phyloP scores from a whole-genome alignment of 1,139 yeast species.

The Pichia sp. region DNA sequence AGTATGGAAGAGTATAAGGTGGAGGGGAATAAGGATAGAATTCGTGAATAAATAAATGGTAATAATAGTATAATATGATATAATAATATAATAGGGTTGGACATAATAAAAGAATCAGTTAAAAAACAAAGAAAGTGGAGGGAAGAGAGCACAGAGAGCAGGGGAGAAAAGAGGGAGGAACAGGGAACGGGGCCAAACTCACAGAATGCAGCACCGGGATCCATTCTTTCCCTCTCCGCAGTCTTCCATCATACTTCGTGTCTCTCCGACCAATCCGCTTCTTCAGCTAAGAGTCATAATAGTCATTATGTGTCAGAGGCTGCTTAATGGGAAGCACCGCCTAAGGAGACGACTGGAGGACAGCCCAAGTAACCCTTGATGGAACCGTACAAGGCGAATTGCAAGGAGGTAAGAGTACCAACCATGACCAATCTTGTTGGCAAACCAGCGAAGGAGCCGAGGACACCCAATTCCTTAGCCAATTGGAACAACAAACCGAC shows the following conservation, averaged over 20 bases:
- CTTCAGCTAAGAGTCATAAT: background rate
- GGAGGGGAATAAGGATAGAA: background rate
- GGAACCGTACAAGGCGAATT: conserved; percentile 84
- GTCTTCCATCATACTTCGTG: too few species aligned
- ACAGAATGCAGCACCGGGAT: background rate
- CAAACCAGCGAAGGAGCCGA: conserved; percentile 83
- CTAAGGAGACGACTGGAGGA: conserved; percentile 67
- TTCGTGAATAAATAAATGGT: background rate
- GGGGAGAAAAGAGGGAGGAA: background rate
- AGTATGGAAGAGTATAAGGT: background rate
- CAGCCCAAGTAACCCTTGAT: conserved; percentile 70
- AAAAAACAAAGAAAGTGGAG: background rate
- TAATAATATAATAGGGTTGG: background rate
- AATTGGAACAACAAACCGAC: conserved; percentile 72
- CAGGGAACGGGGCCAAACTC: background rate
- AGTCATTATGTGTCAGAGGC: background rate
- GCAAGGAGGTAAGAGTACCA: conserved; percentile 85
- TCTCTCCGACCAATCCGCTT: background rate
- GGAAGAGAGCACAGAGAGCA: background rate
- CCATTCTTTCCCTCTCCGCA: too few species aligned
- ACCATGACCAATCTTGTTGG: conserved; percentile 89
- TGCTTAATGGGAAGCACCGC: conserved; percentile 23
- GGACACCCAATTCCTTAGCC: conserved; percentile 78
- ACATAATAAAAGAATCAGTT: background rate
- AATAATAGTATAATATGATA: background rate